A percentile compares a stretch with the other conserved stretches of the same genome.
These are phyloP conservation scores for Podila verticillata DNA, from an alignment of 192 early-diverging fungal species.

Conservation along the genomic window DNA sequence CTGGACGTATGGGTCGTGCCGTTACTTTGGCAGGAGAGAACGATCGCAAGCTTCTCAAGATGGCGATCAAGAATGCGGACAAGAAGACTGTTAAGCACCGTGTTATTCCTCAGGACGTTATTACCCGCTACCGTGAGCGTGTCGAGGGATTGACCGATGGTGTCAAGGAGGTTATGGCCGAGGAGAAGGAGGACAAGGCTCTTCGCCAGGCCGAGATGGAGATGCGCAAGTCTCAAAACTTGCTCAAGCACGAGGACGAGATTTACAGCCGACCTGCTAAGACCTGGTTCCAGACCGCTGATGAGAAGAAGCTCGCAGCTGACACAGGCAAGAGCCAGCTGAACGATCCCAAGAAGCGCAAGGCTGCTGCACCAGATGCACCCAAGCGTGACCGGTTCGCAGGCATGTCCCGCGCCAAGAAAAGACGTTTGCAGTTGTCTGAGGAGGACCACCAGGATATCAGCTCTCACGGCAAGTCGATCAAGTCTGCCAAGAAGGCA, in stretches of 20 bases:
- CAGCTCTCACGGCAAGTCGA: slow-evolving; percentile 46
- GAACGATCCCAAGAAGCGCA: slow-evolving; percentile 49
- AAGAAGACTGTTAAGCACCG: slow-evolving; percentile 88
- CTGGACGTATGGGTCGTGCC: slow-evolving; percentile 81
- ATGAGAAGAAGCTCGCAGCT: slow-evolving; percentile 77
- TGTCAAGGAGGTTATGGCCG: slow-evolving; percentile 71
- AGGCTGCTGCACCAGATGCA: slow-evolving; percentile 45
- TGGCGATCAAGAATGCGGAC: slow-evolving; percentile 87
- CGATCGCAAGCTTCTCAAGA: slow-evolving; percentile 93
- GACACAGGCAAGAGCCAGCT: slow-evolving; percentile 29
- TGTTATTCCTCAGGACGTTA: slow-evolving; percentile 81
- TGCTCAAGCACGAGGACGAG: slow-evolving; percentile 85
- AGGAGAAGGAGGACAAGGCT: slow-evolving; percentile 85
- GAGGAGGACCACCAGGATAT: slow-evolving; percentile 59
- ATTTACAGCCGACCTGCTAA: slow-evolving; percentile 89
- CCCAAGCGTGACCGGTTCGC: slow-evolving; percentile 57
- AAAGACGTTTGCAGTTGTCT: slow-evolving; percentile 54
- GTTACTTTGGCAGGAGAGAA: slow-evolving; percentile 92
- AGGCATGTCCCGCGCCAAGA: slow-evolving; percentile 58
- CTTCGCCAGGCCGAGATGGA: slow-evolving; percentile 92
- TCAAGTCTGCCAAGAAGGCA: slow-evolving; percentile 62
- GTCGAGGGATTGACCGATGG: slow-evolving; percentile 74
- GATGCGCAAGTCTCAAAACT: slow-evolving; percentile 84
- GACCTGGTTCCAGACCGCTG: slow-evolving; percentile 93
- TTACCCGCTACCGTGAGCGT: slow-evolving; percentile 78